phyloP scores from a whole-genome alignment of 768 basidiomycete genomes.

The Boletus pseudo-olivaceus region DNA sequence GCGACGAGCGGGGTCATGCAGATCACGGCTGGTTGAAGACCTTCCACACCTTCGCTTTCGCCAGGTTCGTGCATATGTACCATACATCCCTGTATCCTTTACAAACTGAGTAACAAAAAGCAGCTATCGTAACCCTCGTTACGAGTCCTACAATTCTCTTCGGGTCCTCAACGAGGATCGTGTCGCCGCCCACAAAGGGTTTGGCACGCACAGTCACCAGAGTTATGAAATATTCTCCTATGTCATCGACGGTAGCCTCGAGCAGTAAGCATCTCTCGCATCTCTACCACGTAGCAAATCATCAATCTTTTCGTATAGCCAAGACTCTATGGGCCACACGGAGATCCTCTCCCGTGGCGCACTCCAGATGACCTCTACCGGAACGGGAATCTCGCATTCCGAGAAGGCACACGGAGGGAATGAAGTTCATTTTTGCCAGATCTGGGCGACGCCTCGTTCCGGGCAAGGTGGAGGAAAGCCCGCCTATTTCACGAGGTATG shows the following conservation, averaged over 20 bases:
- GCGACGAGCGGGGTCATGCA: constrained; percentile 64
- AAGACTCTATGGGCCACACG: constrained; percentile 88
- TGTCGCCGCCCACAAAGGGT: constrained; percentile 72
- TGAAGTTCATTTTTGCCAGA: constrained; percentile 62
- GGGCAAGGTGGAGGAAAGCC: constrained; percentile 40
- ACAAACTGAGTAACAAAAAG: constrained; percentile 1
- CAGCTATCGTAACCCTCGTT: constrained; percentile 59
- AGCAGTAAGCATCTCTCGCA: constrained; percentile 55
- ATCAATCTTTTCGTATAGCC: constrained; percentile 38
- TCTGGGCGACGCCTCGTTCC: constrained; percentile 56
- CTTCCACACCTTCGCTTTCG: constrained; percentile 81
- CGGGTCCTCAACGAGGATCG: constrained; percentile 94
- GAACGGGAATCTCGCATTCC: constrained; percentile 87
- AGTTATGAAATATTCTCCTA: constrained; percentile 94
- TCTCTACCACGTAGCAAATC: background rate
- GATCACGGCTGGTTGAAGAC: constrained; percentile 88
- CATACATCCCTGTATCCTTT: constrained; percentile 14
- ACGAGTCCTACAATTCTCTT: constrained; percentile 65
- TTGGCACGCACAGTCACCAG: constrained; percentile 79
- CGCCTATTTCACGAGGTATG: constrained; percentile 77
- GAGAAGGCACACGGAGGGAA: constrained; percentile 53
- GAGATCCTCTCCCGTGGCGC: constrained; percentile 89
- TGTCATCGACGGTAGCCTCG: constrained; percentile 70
- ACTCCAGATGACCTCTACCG: constrained; percentile 87
- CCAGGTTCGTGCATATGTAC: constrained; percentile 42